These are phyloP conservation scores for Phytophthora pluvialis DNA, from an alignment of 352 stramenopile genomes.

Conservation along the genomic window DNA sequence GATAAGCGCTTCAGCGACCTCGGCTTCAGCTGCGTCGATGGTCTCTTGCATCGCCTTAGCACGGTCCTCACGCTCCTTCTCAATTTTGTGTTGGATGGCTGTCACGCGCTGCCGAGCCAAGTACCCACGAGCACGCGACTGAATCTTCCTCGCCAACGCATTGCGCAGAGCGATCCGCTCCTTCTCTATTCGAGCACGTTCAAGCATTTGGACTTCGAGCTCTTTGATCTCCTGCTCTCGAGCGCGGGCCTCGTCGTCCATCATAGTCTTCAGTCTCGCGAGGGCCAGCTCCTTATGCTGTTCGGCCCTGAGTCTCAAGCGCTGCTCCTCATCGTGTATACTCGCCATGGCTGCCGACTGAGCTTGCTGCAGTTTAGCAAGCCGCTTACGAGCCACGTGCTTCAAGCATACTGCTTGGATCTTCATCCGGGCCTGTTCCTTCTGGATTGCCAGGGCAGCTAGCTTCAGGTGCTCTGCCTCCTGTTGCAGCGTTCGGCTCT, in stretches of 20 bases:
- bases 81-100: constrained; percentile 66
- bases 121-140: constrained; percentile 59
- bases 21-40: constrained; percentile 64
- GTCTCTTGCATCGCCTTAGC: constrained; percentile 61
- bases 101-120: constrained; percentile 63
- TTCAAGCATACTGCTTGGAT: constrained; percentile 72
- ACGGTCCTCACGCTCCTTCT: constrained; percentile 66
- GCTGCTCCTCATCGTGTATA: constrained; percentile 67
- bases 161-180: constrained; percentile 58
- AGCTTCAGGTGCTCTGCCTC: constrained; percentile 52
- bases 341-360: constrained; percentile 59
- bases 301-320: constrained; percentile 54
- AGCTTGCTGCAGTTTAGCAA: constrained; percentile 53
- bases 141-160: constrained; percentile 61
- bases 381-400: constrained; percentile 41
- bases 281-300: constrained; percentile 77
- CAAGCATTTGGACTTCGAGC: constrained; percentile 78
- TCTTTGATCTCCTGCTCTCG: constrained; percentile 76
- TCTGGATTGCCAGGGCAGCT: constrained; percentile 48
- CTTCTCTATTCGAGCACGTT: constrained; percentile 72
- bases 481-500: constrained; percentile 40
- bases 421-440: constrained; percentile 65
- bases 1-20: constrained; percentile 53
- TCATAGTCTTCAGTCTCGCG: constrained; percentile 64
- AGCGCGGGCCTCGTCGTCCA: constrained; percentile 72